phyloP scores from a whole-genome alignment of 2,329 filamentous ascomycete genomes.

The Fusarium drepaniforme region DNA sequence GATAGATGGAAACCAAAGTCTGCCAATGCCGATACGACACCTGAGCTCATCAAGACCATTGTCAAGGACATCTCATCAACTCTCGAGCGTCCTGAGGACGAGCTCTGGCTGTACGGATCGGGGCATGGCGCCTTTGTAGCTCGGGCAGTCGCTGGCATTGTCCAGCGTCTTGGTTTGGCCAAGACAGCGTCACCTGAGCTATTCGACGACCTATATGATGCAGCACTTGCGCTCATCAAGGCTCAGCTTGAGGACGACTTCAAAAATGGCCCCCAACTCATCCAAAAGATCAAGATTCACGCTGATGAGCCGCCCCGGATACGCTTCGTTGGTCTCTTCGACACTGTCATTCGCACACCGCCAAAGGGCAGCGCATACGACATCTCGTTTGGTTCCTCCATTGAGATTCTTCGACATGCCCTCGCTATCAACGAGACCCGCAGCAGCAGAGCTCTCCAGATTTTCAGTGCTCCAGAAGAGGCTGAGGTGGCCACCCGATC shows the following conservation, averaged over 20 bases:
- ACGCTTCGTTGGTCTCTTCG: conserved; percentile 41
- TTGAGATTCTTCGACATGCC: conserved; percentile 38
- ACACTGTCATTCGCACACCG: conserved; percentile 21
- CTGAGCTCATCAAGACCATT: conserved; percentile 34
- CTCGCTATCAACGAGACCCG: conserved; percentile 39
- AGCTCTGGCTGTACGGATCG: conserved; percentile 42
- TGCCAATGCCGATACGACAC: conserved; percentile 27
- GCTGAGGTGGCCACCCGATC: conserved; percentile 24
- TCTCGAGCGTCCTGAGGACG: conserved; percentile 34
- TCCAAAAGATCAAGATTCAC: conserved; percentile 25
- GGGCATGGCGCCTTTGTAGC: conserved; percentile 39
- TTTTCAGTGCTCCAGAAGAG: conserved; percentile 12
- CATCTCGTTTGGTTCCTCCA: conserved; percentile 31
- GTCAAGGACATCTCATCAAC: conserved; percentile 30
- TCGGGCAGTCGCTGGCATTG: conserved; percentile 39
- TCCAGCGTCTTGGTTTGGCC: conserved; percentile 35
- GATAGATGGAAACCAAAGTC: conserved; percentile 26
- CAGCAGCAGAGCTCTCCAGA: conserved; percentile 15
- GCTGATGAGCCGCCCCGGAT: conserved; percentile 27
- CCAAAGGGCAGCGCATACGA: conserved; percentile 24
- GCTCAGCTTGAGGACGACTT: conserved; percentile 39
- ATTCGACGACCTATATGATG: conserved; percentile 38
- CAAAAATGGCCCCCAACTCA: conserved; percentile 21
- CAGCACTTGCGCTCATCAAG: conserved; percentile 34
- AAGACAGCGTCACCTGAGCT: not conserved